Percentiles rank a stretch among this genome's conserved stretches.
These are phyloP conservation scores for Atalantia buxifolia DNA, from an alignment of 345 rosid genomes.

Conservation along the genomic window DNA sequence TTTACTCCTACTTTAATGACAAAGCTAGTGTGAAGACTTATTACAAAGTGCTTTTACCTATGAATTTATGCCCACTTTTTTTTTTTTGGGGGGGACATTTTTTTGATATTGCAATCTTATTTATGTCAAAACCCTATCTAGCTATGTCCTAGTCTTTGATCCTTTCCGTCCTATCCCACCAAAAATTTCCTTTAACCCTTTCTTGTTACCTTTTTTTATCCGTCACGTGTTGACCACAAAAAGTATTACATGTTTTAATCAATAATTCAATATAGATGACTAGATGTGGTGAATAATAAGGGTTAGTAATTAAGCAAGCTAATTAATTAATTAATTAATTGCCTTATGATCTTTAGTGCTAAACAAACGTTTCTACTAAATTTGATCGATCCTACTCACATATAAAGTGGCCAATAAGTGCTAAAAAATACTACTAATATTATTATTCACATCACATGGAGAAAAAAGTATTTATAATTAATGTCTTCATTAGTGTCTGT, in stretches of 20 bases:
- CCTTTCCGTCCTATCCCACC: constrained; percentile 6
- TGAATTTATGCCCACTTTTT: neutral
- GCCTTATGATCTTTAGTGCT: neutral
- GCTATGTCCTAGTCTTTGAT: neutral
- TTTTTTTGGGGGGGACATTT: too few species aligned
- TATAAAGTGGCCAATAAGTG: neutral
- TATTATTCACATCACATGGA: constrained; percentile 1
- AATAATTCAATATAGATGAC: neutral
- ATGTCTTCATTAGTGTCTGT: neutral
- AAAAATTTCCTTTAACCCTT: neutral
- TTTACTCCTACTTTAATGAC: neutral
- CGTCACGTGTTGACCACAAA: neutral
- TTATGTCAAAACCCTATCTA: neutral
- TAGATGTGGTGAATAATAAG: neutral
- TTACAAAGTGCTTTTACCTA: neutral
- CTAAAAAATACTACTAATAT: neutral
- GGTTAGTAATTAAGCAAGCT: too few species aligned
- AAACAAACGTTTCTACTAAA: neutral
- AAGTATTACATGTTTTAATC: neutral
- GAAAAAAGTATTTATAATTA: neutral
- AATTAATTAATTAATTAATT: neutral
- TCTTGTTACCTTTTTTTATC: neutral
- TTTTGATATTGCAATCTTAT: neutral
- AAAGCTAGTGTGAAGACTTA: neutral
- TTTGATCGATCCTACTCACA: neutral